Evolutionary conservation across 495 filamentous ascomycete species (phyloP), one percentile per base, ranked within the genome.

Genomic region (Podospora bellae-mahoneyi): DNA sequence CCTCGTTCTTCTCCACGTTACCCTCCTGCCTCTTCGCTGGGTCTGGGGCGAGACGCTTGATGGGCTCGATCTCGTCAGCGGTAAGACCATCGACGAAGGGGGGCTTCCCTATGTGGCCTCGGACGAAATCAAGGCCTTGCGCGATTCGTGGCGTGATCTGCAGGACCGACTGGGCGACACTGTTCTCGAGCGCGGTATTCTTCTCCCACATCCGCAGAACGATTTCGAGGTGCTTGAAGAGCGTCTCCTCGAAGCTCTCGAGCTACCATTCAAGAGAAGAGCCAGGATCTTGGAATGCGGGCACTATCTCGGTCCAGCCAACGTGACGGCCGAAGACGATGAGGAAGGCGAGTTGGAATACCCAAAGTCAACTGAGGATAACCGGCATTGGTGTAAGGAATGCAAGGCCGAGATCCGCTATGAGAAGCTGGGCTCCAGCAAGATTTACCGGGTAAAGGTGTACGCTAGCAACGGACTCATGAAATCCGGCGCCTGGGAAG

Each of bases 381-480:
- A 72, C 84, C 72, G 79, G 83, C 82, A 84, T 68, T 92, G 89
- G 83, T 88, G 86, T 20, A 82, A 82, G 27, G 89, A 86, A 13
- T 89, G 88, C 56, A 79, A 79, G 5, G 77, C 74, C 58, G 85
- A 89, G 53, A 83, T 87, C 58, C 79, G 74, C 32, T 81, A 80
- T 19, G 80, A 82, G 30, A 76, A 78, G 20, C 79, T 82, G 10
- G 81, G 79, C 7, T 44, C 73, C 0, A 76, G 66, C 32, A 87
- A 86, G 71, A 85, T 91, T 61, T 98, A 92, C 86, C 88, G 94
- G 62, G 83, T 99, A 69, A 91, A 91, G 72, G 88, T 98, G 15
- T 99, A 92, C 68, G 95, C 95, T 2, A 91, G 92, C 3, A 99
- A 98, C 77, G 95, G 95, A 0, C 80, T 98, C 64, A 94, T 99